These are phyloP conservation scores for Apiospora aurea DNA, from an alignment of 2,329 filamentous ascomycete species.

Conservation along the genomic window DNA sequence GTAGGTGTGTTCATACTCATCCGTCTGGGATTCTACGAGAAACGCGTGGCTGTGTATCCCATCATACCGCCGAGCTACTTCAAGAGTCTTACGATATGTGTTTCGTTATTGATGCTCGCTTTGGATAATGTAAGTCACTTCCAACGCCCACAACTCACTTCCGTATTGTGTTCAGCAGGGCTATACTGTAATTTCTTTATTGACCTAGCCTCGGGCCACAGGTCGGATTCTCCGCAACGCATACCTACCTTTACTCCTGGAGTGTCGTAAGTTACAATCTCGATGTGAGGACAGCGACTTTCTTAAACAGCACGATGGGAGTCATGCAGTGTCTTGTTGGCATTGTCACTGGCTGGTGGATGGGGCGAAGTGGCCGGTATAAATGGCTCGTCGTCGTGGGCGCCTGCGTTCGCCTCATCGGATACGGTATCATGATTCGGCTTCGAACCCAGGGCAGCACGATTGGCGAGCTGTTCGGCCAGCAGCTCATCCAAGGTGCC, in stretches of 20 bases:
- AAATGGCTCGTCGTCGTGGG: conserved; percentile 54
- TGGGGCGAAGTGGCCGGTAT: conserved; percentile 51
- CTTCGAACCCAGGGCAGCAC: conserved; percentile 52
- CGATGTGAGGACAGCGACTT: conserved; percentile 49
- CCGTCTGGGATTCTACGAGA: conserved; percentile 56
- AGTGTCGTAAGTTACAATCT: conserved; percentile 50
- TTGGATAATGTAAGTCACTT: conserved; percentile 41
- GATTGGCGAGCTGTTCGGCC: conserved; percentile 52
- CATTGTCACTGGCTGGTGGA: conserved; percentile 48
- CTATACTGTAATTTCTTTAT: too few relatives aligned
- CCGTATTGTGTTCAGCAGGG: background rate
- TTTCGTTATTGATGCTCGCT: conserved; percentile 48
- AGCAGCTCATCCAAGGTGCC: conserved; percentile 56
- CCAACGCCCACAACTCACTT: too few relatives aligned
- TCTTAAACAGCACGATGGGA: conserved; percentile 47
- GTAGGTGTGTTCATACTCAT: conserved; percentile 50
- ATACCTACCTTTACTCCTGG: conserved; percentile 58
- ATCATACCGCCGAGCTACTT: conserved; percentile 55
- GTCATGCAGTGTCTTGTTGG: conserved; percentile 52
- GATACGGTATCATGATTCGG: conserved; percentile 59
- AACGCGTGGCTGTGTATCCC: conserved; percentile 50
- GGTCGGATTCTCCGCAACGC: conserved; percentile 51
- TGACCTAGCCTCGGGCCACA: conserved; percentile 26
- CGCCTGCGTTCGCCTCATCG: conserved; percentile 50
- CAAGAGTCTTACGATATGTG: conserved; percentile 49